Evolutionary conservation across 177 flowering plant species (phyloP), one percentile per base, ranked within the genome.

Genomic region (Telopea speciosissima): DNA sequence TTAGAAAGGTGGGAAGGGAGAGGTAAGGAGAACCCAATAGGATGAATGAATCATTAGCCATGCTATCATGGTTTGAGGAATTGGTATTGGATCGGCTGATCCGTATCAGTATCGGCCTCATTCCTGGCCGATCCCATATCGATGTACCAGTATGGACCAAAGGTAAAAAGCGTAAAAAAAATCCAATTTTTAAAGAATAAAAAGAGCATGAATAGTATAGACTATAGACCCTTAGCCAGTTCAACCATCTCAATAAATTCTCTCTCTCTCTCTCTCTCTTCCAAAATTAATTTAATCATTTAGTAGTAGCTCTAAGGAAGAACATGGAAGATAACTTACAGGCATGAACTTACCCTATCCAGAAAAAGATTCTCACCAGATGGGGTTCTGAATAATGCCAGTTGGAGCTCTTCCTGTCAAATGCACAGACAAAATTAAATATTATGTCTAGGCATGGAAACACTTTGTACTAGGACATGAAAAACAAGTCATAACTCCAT

Each of bases 361-460:
- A 89, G 72, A 66, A 95, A 87, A 56, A 93, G 89, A 79, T 88
- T 95, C 80, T 93, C 97, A 7, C 91, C 84, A 25, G 33, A 66
- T 3, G 89, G 86, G 76, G 79, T 77, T 72, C 79, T 76, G 72
- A 89, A 87, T 40, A 95, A 62, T 36, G 99, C 99, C 66, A 91
- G 71, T 63, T 86, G 97, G 77, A 95, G 91, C 74, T 95, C 99
- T 72, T 93, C 99, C 98, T 95, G 58, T 77, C 80, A 72, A 70
- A 58, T 24, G 8, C 26, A 67, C 14, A 73, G 25, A 58, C 21
- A 68, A 31, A 54, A 28, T 28, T 66, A 22, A 70, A 65, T 31
- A 60, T n/a, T 8, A 24, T 12, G 63, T 26, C 8, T 14, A 17
- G 16, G 7, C 66, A 13, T 24, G 13, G 19, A 26, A 0, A 25